Percentiles rank a stretch among this genome's conserved stretches.
Conservation (phyloP, 139 green algal species). For the Chlamydomonas eustigma region DNA sequence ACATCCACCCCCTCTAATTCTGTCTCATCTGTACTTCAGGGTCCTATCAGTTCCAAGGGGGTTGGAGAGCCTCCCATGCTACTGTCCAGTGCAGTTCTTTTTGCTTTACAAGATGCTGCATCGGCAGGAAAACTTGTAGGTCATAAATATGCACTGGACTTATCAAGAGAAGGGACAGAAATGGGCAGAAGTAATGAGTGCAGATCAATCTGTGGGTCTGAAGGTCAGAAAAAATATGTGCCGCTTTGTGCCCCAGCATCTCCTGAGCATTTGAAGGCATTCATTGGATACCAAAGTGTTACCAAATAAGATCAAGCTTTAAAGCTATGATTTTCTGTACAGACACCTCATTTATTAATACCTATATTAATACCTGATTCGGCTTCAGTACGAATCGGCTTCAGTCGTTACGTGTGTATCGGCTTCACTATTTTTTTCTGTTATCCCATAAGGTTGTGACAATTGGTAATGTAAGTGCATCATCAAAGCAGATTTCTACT, state of each 20-base stretch:
- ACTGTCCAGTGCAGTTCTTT: slow-evolving; percentile 20
- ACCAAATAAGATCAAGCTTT: no score
- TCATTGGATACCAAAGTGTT: neutral
- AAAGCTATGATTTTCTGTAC: no score
- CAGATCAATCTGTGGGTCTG: neutral
- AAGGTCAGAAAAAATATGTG: slow-evolving; percentile 13
- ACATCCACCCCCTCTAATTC: no score
- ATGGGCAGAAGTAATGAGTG: no score
- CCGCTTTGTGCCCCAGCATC: neutral
- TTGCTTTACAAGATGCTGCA: slow-evolving; percentile 24
- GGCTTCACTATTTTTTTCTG: no score
- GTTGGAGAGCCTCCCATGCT: slow-evolving; percentile 42
- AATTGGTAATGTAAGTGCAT: no score
- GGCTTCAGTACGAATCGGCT: no score
- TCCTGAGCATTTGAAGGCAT: neutral
- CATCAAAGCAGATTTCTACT: no score
- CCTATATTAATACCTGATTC: no score
- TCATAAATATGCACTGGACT: neutral
- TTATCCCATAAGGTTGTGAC: no score
- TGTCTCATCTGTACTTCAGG: slow-evolving; percentile 19
- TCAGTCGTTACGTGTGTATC: no score
- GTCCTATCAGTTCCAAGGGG: slow-evolving; percentile 43
- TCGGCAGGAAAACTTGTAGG: neutral
- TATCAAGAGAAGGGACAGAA: neutral
- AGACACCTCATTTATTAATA: no score